These are phyloP conservation scores for Pachysandra terminalis DNA, from an alignment of 164 flowering plant species.

Conservation along the genomic window DNA sequence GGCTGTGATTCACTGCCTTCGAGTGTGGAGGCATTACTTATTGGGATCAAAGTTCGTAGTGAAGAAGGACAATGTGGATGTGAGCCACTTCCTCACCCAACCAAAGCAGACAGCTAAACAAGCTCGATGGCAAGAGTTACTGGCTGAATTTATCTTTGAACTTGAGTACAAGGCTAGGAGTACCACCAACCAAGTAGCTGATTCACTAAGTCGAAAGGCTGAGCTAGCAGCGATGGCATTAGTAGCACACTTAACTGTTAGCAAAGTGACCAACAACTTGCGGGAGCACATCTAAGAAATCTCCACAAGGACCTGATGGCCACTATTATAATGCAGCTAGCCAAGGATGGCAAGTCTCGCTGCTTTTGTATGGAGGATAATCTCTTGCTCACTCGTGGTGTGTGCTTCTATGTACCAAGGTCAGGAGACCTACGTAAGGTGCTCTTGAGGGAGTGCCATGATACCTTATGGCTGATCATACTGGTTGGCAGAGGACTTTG, in stretches of 20 bases:
- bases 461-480: neutral
- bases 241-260: neutral
- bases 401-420: neutral
- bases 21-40: neutral
- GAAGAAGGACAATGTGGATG: neutral
- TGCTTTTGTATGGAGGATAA: neutral
- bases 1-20: neutral
- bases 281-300: neutral
- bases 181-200: neutral
- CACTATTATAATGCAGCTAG: neutral
- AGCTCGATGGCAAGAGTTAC: neutral
- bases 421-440: no score
- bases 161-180: neutral
- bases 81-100: neutral
- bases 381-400: neutral
- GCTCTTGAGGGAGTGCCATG: neutral
- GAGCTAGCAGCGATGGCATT: neutral
- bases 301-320: neutral
- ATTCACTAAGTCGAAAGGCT: neutral
- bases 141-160: neutral
- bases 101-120: neutral
- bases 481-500: neutral
- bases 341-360: neutral
- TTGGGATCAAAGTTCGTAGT: neutral
- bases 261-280: neutral